A percentile compares a stretch with the other conserved stretches of the same genome.
Evolutionary conservation across 1,284 basidiomycete species (phyloP).

Genomic region (Ceratobasidium sp.): DNA sequence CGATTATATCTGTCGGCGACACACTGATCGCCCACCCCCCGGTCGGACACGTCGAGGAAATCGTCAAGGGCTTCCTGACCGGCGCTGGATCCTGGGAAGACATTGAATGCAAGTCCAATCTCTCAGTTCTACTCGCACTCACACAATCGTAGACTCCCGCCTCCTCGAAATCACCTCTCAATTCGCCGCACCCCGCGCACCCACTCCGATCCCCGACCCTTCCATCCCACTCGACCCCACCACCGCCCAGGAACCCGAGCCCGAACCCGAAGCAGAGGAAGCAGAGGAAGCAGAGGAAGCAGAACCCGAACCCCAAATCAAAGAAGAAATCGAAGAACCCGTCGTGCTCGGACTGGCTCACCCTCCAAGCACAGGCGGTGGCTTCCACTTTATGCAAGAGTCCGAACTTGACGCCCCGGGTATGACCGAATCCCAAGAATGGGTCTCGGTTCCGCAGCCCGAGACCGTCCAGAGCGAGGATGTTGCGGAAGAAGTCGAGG

Average conservation of each 20-base stretch:
- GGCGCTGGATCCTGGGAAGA: slow-evolving; percentile 45
- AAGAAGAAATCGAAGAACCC: background rate
- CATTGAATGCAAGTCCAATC: slow-evolving; percentile 38
- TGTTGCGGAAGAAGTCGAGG: slow-evolving; percentile 47
- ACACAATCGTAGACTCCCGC: slow-evolving; percentile 7
- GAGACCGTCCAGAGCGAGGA: slow-evolving; percentile 49
- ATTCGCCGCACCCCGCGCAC: slow-evolving; percentile 30
- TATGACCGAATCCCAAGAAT: slow-evolving; percentile 40
- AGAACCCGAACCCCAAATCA: background rate
- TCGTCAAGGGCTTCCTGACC: slow-evolving; percentile 62
- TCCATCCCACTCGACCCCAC: slow-evolving; percentile 19
- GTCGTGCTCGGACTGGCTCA: slow-evolving; percentile 8
- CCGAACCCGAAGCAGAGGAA: slow-evolving; percentile 3
- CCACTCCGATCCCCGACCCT: slow-evolving; percentile 21
- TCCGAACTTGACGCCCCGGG: slow-evolving; percentile 46
- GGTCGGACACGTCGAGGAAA: slow-evolving; percentile 52
- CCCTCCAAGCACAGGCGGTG: background rate
- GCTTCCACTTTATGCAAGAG: slow-evolving; percentile 36
- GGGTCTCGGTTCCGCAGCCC: slow-evolving; percentile 43
- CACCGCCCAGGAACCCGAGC: background rate
- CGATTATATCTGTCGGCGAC: slow-evolving; percentile 60
- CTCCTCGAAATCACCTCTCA: slow-evolving; percentile 37
- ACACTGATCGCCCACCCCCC: slow-evolving; percentile 57
- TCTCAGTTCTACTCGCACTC: background rate
- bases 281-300: background rate